Evolutionary conservation across 2,329 filamentous ascomycete species (phyloP), one percentile per base, ranked within the genome.

Genomic region (Hypoxylon sp.): DNA sequence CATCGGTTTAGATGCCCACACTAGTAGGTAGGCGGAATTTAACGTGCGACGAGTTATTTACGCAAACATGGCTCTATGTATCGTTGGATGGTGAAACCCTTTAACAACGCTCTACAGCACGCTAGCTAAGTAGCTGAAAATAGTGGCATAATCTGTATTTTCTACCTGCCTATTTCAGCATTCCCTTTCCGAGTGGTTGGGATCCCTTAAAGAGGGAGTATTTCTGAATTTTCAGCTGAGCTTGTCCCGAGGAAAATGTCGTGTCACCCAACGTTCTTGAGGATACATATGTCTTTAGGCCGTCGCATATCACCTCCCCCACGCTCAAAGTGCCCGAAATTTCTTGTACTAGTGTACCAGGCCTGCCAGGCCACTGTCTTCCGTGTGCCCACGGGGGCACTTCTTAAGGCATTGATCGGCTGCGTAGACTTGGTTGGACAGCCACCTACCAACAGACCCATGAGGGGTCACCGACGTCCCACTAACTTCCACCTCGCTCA

Each of bases 1-100:
- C 55, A 58, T 65, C 63, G 63, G 63, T 25, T 46, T 41, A 36
- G 14, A 19, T 57, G 34, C 62, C 63, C 17, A 30, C 52, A 60
- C 11, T 21, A 59, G 66, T 61, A 68, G 66, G 62, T 66, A 53
- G 45, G 36, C 19, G 13, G 17, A 43, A 28, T 21, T 41, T 46
- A 11, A 52, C 64, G 56, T 56, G 30, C 34, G 52, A 43, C n/a
- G n/a, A 21, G 38, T 30, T 36, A n/a, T 65, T 61, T 36, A 53
- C 43, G 21, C 43, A 21, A 55, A 25, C 38, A 48, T 59, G 56
- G 61, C 23, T 32, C 11, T 17, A 7, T 30, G 28, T 17, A n/a
- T 53, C 25, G 45, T 10, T 36, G 36, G 60, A 64, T 43, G 49
- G 55, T 38, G 49, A 46, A 43, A 21, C 23, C 38, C 19, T 28